Conservation (phyloP, 2,329 filamentous ascomycete species). For the Monosporascus sp. region DNA sequence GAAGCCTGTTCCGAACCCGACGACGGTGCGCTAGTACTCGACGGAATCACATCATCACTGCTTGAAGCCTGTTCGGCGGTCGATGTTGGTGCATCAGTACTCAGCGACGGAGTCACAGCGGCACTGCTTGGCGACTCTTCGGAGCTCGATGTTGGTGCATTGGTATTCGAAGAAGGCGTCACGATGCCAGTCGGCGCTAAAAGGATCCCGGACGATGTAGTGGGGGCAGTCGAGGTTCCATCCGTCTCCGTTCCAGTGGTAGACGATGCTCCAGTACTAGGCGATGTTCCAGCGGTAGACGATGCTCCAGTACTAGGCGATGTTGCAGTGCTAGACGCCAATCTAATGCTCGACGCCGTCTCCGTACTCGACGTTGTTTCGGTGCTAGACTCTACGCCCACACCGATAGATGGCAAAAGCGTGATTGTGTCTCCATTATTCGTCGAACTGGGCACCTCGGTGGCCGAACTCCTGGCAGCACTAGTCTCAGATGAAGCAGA, state of each 20-base stretch:
- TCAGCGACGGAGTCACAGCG: not conserved
- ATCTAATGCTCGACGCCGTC: not conserved
- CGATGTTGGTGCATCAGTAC: not conserved
- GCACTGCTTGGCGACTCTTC: not conserved
- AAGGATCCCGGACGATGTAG: slow-evolving; percentile 20
- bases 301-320: no score
- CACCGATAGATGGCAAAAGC: not conserved
- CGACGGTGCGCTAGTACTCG: not conserved
- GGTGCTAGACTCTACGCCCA: not conserved
- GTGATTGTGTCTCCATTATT: not conserved
- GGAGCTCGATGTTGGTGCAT: no score
- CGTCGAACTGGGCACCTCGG: not conserved
- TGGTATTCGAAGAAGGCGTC: slow-evolving; percentile 9
- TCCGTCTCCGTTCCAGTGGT: not conserved
- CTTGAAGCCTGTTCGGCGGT: not conserved
- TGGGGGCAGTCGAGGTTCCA: not conserved
- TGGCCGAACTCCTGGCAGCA: not conserved
- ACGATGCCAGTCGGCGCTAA: slow-evolving; percentile 23
- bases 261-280: slow-evolving; percentile 2
- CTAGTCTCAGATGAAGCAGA: not conserved
- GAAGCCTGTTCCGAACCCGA: not conserved
- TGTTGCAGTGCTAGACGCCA: no score
- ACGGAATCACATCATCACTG: not conserved
- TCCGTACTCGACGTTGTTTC: not conserved
- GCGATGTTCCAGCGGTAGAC: not conserved